phyloP scores from a whole-genome alignment of 176 grass and related monocot genomes.

The Oryza brachyantha region DNA sequence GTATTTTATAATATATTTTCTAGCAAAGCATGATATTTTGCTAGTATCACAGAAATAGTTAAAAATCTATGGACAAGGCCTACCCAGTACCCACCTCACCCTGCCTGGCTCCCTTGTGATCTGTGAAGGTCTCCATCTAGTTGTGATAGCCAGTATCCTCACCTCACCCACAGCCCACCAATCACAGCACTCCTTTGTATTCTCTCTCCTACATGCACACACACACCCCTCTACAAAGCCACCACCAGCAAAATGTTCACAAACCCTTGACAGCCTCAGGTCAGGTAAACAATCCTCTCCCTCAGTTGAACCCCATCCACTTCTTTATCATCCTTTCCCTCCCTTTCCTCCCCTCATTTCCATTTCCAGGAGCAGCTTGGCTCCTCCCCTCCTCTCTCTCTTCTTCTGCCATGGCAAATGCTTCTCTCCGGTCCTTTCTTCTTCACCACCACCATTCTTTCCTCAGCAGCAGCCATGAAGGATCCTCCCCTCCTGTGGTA shows the following conservation, averaged over 20 bases:
- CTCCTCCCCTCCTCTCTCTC: too few species aligned
- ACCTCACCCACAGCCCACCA: constrained; percentile 84
- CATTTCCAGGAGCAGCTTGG: background rate
- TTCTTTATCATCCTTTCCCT: constrained; percentile 41
- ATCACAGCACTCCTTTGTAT: constrained; percentile 56
- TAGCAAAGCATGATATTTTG: too few species aligned
- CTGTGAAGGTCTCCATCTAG: background rate
- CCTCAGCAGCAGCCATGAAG: constrained; percentile 38
- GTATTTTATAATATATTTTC: too few species aligned
- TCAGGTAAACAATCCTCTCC: constrained; percentile 12
- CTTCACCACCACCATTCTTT: constrained; percentile 56
- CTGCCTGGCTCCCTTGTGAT: background rate
- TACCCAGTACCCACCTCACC: background rate
- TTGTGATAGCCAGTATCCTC: constrained; percentile 44
- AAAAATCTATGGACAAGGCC: background rate
- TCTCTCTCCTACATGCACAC: constrained; percentile 31
- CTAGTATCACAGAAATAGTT: too few species aligned
- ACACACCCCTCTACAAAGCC: constrained; percentile 21
- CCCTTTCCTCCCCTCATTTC: background rate
- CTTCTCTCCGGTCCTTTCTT: constrained; percentile 61
- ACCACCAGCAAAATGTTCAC: constrained; percentile 13
- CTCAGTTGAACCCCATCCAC: constrained; percentile 37
- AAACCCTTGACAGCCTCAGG: background rate
- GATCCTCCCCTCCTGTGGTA: constrained; percentile 20
- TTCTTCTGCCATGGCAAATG: constrained; percentile 48